Evolutionary conservation across 768 basidiomycete genomes (phyloP).

Genomic region (Amanita muscaria): DNA sequence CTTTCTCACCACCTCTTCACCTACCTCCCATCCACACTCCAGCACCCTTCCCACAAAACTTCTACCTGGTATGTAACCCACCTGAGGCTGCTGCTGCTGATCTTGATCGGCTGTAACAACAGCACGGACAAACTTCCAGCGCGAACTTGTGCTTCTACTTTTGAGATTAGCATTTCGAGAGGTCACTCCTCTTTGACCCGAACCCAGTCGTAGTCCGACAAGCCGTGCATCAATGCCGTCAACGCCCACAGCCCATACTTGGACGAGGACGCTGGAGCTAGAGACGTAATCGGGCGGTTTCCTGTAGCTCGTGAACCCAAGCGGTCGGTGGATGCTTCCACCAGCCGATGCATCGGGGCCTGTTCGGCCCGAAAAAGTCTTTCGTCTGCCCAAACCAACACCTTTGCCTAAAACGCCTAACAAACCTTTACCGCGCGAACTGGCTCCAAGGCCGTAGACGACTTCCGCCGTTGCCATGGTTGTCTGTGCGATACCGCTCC

Average conservation of each 20-base stretch:
- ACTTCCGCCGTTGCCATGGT: slow-evolving; percentile 88
- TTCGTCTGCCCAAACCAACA: slow-evolving; percentile 11
- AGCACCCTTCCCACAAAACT: slow-evolving; percentile 80
- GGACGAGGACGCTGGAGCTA: slow-evolving; percentile 63
- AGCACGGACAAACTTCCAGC: slow-evolving; percentile 6
- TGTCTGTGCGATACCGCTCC: slow-evolving; percentile 71
- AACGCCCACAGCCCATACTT: slow-evolving; percentile 84
- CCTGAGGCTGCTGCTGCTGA: slow-evolving; percentile 22
- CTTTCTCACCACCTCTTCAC: slow-evolving; percentile 51
- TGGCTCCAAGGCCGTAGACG: slow-evolving; percentile 42
- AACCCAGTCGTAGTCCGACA: slow-evolving; percentile 39
- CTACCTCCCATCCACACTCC: slow-evolving; percentile 76
- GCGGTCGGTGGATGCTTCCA: slow-evolving; percentile 18
- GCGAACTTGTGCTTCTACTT: slow-evolving; percentile 12
- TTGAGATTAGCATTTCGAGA: no score
- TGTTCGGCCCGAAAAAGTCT: slow-evolving; percentile 10
- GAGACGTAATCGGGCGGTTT: slow-evolving; percentile 68
- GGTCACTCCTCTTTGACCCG: slow-evolving; percentile 14
- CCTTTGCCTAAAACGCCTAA: slow-evolving; percentile 10
- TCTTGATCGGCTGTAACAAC: slow-evolving; percentile 2
- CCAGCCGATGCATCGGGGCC: slow-evolving; percentile 13
- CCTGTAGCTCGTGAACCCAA: slow-evolving; percentile 66
- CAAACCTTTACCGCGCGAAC: slow-evolving; percentile 11
- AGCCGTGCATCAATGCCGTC: slow-evolving; percentile 67
- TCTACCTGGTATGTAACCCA: slow-evolving; percentile 79